Conservation (phyloP, 441 rosid genomes). For the Arabidopsis lyrata region DNA sequence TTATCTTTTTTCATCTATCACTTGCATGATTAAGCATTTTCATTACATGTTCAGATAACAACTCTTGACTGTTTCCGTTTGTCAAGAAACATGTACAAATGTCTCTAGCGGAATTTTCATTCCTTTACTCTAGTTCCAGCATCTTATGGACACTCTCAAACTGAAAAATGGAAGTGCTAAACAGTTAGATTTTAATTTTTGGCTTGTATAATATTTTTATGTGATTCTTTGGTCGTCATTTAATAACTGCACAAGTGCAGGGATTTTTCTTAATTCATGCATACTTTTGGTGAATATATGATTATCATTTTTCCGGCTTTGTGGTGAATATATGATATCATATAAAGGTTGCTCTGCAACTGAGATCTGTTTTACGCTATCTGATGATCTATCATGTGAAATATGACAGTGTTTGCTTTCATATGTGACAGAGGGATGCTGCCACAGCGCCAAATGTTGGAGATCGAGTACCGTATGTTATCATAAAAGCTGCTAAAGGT, state of each 20-base stretch:
- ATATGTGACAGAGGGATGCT: slow-evolving; percentile 81
- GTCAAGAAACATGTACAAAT: slow-evolving; percentile 9
- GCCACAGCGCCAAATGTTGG: slow-evolving; percentile 99
- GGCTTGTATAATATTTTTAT: neutral
- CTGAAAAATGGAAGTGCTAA: slow-evolving; percentile 15
- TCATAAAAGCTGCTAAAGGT: slow-evolving; percentile 93
- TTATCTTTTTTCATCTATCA: neutral
- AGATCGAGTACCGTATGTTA: slow-evolving; percentile 97
- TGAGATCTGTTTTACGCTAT: slow-evolving; percentile 6
- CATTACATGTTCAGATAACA: slow-evolving; percentile 2
- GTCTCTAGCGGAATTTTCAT: neutral
- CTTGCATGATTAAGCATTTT: slow-evolving; percentile 20
- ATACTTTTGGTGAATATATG: slow-evolving; percentile 22
- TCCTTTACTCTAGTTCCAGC: slow-evolving; percentile 22
- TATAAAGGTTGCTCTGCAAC: slow-evolving; percentile 12
- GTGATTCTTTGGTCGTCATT: slow-evolving; percentile 29
- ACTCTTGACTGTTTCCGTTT: slow-evolving; percentile 15
- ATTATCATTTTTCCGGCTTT: neutral
- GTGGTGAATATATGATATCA: slow-evolving; percentile 20
- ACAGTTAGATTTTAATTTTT: slow-evolving; percentile 5
- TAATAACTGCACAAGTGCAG: slow-evolving; percentile 9
- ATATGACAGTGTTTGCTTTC: slow-evolving; percentile 36
- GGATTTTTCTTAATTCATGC: neutral
- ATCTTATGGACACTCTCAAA: slow-evolving; percentile 21
- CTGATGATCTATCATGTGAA: slow-evolving; percentile 28